These are phyloP conservation scores for Monosporascus sp. DNA, from an alignment of 2,329 filamentous ascomycete species.

Conservation along the genomic window DNA sequence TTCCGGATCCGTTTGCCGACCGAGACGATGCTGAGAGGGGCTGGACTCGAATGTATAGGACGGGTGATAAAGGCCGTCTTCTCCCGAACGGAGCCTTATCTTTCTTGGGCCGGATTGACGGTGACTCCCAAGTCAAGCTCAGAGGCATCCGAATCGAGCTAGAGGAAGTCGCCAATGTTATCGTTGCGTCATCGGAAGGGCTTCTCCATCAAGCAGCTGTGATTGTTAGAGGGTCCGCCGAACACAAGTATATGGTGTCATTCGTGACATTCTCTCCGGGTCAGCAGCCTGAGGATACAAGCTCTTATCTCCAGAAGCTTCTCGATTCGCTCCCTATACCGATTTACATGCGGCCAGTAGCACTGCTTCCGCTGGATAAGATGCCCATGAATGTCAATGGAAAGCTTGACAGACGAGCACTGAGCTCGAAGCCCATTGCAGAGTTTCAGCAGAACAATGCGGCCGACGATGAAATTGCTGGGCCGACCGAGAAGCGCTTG, in stretches of 20 bases:
- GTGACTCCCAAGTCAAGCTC: constrained; percentile 36
- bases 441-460: background rate
- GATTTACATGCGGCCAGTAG: constrained; percentile 30
- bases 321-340: constrained; percentile 20
- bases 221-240: background rate
- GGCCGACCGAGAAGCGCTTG: too few relatives aligned
- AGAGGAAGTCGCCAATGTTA: constrained; percentile 29
- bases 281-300: background rate
- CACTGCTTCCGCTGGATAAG: constrained; percentile 18
- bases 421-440: constrained; percentile 17
- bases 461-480: too few relatives aligned
- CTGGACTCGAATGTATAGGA: constrained; percentile 26
- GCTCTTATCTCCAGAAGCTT: constrained; percentile 8
- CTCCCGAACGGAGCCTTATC: constrained; percentile 25
- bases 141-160: constrained; percentile 38
- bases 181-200: constrained; percentile 4
- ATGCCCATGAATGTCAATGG: constrained; percentile 25
- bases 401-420: constrained; percentile 29
- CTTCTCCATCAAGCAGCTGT: constrained; percentile 2
- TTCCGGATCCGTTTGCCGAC: constrained; percentile 6
- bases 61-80: constrained; percentile 32
- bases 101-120: constrained; percentile 28
- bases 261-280: constrained; percentile 13
- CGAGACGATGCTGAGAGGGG: constrained; percentile 5
- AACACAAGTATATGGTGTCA: constrained; percentile 14